These are phyloP conservation scores for Vaccinium darrowii DNA, from an alignment of 148 eudicot species.

Conservation along the genomic window DNA sequence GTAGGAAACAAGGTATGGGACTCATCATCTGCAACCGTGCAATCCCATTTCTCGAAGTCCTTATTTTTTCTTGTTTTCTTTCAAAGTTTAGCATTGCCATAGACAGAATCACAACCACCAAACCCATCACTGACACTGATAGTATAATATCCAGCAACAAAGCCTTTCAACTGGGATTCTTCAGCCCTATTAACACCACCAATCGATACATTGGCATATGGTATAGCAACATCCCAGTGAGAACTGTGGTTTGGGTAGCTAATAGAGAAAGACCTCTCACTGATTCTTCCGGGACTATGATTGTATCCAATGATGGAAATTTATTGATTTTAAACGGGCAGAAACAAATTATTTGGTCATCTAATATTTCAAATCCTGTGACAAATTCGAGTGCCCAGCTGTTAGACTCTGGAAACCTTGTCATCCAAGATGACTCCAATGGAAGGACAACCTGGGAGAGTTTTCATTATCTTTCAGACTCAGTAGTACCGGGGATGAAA, in stretches of 20 bases:
- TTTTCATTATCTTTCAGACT: slow-evolving; percentile 14
- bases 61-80: background rate
- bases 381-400: slow-evolving; percentile 18
- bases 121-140: slow-evolving; percentile 30
- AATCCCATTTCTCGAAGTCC: background rate
- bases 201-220: slow-evolving; percentile 47
- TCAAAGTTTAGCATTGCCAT: slow-evolving; percentile 11
- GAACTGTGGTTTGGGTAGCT: slow-evolving; percentile 39
- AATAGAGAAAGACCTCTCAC: slow-evolving; percentile 40
- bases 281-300: slow-evolving; percentile 38
- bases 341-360: slow-evolving; percentile 38
- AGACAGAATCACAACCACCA: slow-evolving; percentile 19
- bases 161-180: slow-evolving; percentile 36
- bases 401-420: slow-evolving; percentile 22
- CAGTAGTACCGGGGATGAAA: background rate
- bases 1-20: background rate
- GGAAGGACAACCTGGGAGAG: slow-evolving; percentile 16
- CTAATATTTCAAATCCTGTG: slow-evolving; percentile 20
- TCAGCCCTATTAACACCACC: slow-evolving; percentile 31
- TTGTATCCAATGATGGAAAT: slow-evolving; percentile 38
- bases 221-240: slow-evolving; percentile 25
- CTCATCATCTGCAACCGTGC: background rate
- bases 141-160: slow-evolving; percentile 31
- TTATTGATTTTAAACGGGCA: slow-evolving; percentile 29
- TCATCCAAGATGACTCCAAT: background rate